Base-by-base conservation (phyloP, 495 filamentous ascomycete species). In the Talaromyces stipitatus region DNA sequence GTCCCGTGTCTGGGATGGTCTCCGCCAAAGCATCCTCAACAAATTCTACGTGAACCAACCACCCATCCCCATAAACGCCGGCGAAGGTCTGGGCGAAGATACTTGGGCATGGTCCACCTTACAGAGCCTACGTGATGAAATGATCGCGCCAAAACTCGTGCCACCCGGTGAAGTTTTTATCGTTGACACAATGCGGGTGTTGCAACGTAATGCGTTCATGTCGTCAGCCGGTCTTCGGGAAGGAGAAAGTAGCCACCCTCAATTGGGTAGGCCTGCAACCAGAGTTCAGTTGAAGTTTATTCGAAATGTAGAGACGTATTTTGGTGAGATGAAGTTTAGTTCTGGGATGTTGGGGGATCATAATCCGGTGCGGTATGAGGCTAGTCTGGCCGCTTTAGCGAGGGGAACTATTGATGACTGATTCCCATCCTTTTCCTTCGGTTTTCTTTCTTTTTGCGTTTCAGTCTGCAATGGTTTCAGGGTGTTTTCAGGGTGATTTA, bases 131-230 rank as follows among this genome's bases (percentile, higher is more conserved):
- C 72, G 88, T 1, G 84, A 83, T 0, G 80, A 80, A 59, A 90
- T 92, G 87, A 72, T 79, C 56, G 81, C 78, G 22, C 73, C 80
- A 11, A 92, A 91, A 62, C 72, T 92, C 7, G 69, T 89, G 58
- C 88, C 88, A 2, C 88, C 88, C 0, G 88, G 88, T 12, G 87
- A 91, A 63, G 84, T 91, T 1, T 91, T 90, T 69, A 75, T 84
- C 3, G 76, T 90, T 16, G 84, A 88, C 68, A 84, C 77, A 9
- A 79, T 80, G 67, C 72, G 69, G 14, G 85, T 86, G 0, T 59
- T 86, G 55, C 72, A 84, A 57, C 67, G 84, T 20, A 75, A 86
- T 62, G 78, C 83, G 16, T 83, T 85, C 60, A 74, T 71, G 51
- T 58, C 69, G 10, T 63, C 64, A n/a, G 53, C 69, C 22, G 51